Base-by-base conservation (phyloP, 306 rosid species). In the Purshia tridentata region DNA sequence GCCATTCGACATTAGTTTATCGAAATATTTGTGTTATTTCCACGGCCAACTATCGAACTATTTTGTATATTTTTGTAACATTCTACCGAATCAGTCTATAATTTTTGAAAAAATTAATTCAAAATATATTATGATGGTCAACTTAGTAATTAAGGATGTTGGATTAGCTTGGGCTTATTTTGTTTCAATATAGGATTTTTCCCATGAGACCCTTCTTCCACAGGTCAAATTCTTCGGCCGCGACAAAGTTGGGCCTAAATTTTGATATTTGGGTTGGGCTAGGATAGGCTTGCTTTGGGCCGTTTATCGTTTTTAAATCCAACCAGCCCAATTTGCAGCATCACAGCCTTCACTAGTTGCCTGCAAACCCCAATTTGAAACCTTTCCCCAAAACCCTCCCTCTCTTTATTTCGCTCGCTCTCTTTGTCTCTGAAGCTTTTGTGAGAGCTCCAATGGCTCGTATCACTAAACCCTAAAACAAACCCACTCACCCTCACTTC, bases 391-490 rank as follows among this genome's bases (percentile, higher is more conserved):
- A 77, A 77, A 35, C 80, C 77, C 72, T 67, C 53, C 40, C 64
- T 46, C 55, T 49, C 49, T 58, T 48, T 20, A 8, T 44, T 70
- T 56, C 0, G 56, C 67, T 49, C 71, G 7, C 50, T 16, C 52
- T 49, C 23, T 40, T 3, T 19, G 14, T 50, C 50, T 29, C 4
- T 18, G 48, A 72, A 81, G 69, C 69, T 61, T 78, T 67, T 40
- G 16, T 19, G 8, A 23, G 69, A 40, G 19, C 77, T 53, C 45
- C 73, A 78, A 77, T 83, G 85, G 65, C 78, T 49, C 67, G 68
- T 54, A 75, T 53, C 60, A 6, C 58, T 23, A 5, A 78, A 66
- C 80, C 78, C 81, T 78, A 86, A 70, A 50, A 51, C 70, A 67
- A 44, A 13, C 41, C 41, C 40, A 39, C 42, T 76, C 72, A 11